Percentiles rank a stretch among this genome's conserved stretches.
phyloP scores from a whole-genome alignment of 441 rosid genomes.

The Lepidium campestre region DNA sequence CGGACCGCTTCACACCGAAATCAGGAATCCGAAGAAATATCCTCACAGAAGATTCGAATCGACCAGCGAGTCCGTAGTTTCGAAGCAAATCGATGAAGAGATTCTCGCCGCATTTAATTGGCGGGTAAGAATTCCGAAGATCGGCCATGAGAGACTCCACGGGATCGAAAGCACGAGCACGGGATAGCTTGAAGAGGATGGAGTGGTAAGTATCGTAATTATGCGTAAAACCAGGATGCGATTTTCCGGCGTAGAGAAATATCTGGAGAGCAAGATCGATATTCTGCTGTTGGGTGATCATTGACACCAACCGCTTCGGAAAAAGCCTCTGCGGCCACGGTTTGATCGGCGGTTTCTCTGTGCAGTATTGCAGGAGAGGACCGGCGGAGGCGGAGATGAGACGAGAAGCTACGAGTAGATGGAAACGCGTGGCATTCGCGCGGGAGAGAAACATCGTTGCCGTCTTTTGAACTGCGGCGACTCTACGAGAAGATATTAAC shows the following conservation, averaged over 20 bases:
- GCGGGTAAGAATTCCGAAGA: slow-evolving; percentile 33
- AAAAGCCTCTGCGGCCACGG: slow-evolving; percentile 80
- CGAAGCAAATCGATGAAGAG: slow-evolving; percentile 59
- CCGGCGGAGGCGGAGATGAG: slow-evolving; percentile 14
- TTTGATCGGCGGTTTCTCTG: slow-evolving; percentile 70
- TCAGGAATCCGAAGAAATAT: slow-evolving; percentile 58
- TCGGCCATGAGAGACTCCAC: slow-evolving; percentile 56
- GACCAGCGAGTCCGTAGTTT: slow-evolving; percentile 66
- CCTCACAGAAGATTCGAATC: slow-evolving; percentile 41
- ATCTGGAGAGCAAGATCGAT: slow-evolving; percentile 82
- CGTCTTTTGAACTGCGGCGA: background rate
- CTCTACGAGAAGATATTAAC: background rate
- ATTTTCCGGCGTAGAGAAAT: slow-evolving; percentile 68
- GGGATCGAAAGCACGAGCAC: slow-evolving; percentile 68
- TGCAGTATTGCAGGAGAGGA: slow-evolving; percentile 33
- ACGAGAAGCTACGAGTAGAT: slow-evolving; percentile 8
- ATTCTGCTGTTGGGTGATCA: slow-evolving; percentile 71
- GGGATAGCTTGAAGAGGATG: slow-evolving; percentile 69
- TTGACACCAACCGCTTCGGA: slow-evolving; percentile 68
- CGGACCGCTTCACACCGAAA: slow-evolving; percentile 58
- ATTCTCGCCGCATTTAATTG: slow-evolving; percentile 66
- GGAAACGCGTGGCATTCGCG: slow-evolving; percentile 4
- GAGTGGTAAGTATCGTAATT: slow-evolving; percentile 71
- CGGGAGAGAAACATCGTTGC: slow-evolving; percentile 10
- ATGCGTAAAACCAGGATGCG: slow-evolving; percentile 63